Evolutionary conservation across 805 yeast species (phyloP).

Genomic region (Candida sanyiensis): DNA sequence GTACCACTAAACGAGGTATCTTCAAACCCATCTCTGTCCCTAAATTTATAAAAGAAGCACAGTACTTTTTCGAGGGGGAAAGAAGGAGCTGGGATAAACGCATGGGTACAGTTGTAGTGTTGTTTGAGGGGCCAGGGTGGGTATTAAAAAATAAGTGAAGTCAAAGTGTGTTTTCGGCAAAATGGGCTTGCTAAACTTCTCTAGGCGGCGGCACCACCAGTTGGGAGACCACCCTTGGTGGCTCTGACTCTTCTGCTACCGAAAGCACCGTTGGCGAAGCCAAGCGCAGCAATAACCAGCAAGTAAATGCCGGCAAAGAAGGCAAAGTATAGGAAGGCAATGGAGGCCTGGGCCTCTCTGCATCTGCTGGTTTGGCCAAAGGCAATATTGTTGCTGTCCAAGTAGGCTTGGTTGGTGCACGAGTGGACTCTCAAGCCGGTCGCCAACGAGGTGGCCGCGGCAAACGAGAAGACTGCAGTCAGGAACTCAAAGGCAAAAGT

Average conservation of each 20-base stretch:
- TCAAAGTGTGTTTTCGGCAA: no score
- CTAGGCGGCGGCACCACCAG: no score
- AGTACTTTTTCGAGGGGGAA: not conserved
- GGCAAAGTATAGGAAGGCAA: conserved; percentile 80
- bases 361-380: conserved; percentile 83
- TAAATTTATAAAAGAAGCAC: not conserved
- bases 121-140: no score
- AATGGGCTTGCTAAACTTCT: no score
- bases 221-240: conserved; percentile 59
- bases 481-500: conserved; percentile 74
- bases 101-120: no score
- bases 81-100: no score
- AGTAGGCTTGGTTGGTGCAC: conserved; percentile 63
- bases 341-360: conserved; percentile 86
- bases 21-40: conserved; percentile 1
- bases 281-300: no score
- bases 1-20: not conserved
- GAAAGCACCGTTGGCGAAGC: conserved; percentile 46
- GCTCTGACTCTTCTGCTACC: conserved; percentile 59
- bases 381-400: conserved; percentile 59
- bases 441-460: conserved; percentile 93
- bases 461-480: conserved; percentile 85
- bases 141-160: no score
- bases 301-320: conserved; percentile 70
- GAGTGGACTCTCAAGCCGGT: conserved; percentile 84